Conservation (phyloP, 2,329 filamentous ascomycete genomes). For the Ceratocystis cacaofunesta region DNA sequence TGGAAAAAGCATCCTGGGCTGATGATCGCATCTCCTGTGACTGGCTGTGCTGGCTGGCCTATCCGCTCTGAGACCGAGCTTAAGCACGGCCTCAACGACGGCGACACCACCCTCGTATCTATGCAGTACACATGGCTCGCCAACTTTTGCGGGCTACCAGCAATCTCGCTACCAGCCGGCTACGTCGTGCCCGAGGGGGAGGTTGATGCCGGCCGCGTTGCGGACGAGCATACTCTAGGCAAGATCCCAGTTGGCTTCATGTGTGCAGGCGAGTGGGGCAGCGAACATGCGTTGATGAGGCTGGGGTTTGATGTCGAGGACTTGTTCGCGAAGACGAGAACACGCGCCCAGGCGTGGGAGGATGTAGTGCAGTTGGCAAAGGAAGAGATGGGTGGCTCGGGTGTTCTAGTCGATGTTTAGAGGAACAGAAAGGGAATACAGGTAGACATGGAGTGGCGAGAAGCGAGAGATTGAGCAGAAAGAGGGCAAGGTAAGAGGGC, state of each 20-base stretch:
- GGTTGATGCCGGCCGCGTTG: constrained; percentile 22
- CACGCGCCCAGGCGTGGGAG: constrained; percentile 29
- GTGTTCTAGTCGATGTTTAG: constrained; percentile 5
- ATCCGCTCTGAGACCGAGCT: constrained; percentile 27
- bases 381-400: constrained; percentile 13
- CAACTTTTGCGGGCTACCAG: constrained; percentile 35
- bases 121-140: constrained; percentile 39
- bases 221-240: constrained; percentile 23
- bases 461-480: neutral
- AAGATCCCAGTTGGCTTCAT: constrained; percentile 39
- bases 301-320: constrained; percentile 35
- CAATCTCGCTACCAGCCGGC: constrained; percentile 32
- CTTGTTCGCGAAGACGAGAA: constrained; percentile 24
- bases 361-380: constrained; percentile 30
- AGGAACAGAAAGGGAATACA: neutral
- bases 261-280: constrained; percentile 41
- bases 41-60: constrained; percentile 33
- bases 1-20: constrained; percentile 52
- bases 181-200: constrained; percentile 28
- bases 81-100: constrained; percentile 31
- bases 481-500: neutral
- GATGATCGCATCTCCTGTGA: constrained; percentile 57
- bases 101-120: constrained; percentile 31
- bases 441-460: neutral
- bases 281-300: constrained; percentile 33